phyloP scores from a whole-genome alignment of 2,329 filamentous ascomycete genomes.

The Alternaria triticina region DNA sequence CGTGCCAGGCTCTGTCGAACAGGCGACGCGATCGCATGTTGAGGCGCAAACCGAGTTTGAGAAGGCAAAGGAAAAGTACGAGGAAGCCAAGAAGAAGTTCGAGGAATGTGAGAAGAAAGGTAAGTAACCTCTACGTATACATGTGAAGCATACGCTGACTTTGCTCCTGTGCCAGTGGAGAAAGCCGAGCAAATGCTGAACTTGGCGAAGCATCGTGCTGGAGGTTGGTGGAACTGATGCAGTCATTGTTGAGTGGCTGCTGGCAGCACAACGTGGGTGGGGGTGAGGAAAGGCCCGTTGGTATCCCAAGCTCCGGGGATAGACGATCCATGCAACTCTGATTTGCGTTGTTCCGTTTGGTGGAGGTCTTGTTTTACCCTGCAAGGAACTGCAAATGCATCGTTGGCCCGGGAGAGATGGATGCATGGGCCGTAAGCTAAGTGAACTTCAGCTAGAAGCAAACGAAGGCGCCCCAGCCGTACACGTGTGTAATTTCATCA shows the following conservation, averaged over 20 bases:
- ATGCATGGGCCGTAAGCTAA: background rate
- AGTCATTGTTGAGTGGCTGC: background rate
- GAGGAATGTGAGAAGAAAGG: conserved; percentile 23
- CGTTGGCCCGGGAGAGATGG: background rate
- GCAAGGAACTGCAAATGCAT: background rate
- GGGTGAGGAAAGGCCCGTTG: background rate
- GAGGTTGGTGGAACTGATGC: background rate
- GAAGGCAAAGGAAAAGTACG: conserved; percentile 20
- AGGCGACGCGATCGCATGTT: conserved; percentile 22
- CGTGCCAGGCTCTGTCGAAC: conserved; percentile 11
- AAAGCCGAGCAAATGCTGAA: conserved; percentile 17
- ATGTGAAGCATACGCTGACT: background rate
- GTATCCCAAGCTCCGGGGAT: background rate
- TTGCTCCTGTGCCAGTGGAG: background rate
- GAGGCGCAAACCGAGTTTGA: conserved; percentile 16
- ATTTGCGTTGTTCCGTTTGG: background rate
- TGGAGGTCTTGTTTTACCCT: background rate
- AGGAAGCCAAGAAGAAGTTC: conserved; percentile 24
- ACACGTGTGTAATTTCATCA: background rate
- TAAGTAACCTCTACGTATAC: background rate
- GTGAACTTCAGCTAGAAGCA: background rate
- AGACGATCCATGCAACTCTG: background rate
- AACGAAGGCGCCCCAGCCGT: background rate
- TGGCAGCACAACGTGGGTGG: background rate
- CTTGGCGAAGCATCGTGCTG: conserved; percentile 6